Percentiles rank a stretch among this genome's conserved stretches.
These are phyloP conservation scores for Mycocentrospora acerina DNA, from an alignment of 2,329 filamentous ascomycete genomes.

Conservation along the genomic window DNA sequence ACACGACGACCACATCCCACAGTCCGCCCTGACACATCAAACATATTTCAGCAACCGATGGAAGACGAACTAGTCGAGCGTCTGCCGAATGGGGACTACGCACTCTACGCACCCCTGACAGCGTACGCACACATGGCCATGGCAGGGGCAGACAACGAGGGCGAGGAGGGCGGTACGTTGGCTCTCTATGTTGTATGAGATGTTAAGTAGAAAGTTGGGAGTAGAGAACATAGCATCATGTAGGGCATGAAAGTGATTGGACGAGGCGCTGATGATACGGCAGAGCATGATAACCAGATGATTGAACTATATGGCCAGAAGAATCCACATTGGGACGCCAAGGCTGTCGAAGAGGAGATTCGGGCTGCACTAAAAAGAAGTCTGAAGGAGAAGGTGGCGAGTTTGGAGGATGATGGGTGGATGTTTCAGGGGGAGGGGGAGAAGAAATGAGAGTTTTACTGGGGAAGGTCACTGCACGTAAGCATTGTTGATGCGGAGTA, in stretches of 20 bases:
- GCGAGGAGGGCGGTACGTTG: slow-evolving; percentile 34
- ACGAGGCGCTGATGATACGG: neutral
- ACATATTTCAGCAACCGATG: slow-evolving; percentile 20
- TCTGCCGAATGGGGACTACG: slow-evolving; percentile 52
- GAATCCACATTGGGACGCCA: slow-evolving; percentile 32
- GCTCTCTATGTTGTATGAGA: no score
- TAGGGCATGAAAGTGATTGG: no score
- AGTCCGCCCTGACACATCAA: slow-evolving; percentile 22
- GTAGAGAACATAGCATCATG: no score
- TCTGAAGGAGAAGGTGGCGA: slow-evolving; percentile 69
- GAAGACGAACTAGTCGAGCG: slow-evolving; percentile 52
- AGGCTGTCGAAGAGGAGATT: slow-evolving; percentile 42
- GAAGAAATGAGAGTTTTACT: slow-evolving; percentile 11
- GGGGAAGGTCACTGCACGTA: no score
- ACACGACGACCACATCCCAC: slow-evolving; percentile 25
- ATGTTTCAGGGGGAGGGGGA: slow-evolving; percentile 73
- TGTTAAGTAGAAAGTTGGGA: no score
- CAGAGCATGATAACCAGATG: slow-evolving; percentile 38
- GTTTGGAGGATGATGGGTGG: slow-evolving; percentile 82
- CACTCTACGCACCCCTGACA: slow-evolving; percentile 35
- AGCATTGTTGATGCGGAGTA: no score
- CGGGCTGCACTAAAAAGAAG: slow-evolving; percentile 60
- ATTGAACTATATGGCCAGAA: slow-evolving; percentile 36
- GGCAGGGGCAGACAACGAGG: slow-evolving; percentile 17
- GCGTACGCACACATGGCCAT: slow-evolving; percentile 27